These are phyloP conservation scores for Didymosphaeria variabile DNA, from an alignment of 2,329 filamentous ascomycete species.

Conservation along the genomic window DNA sequence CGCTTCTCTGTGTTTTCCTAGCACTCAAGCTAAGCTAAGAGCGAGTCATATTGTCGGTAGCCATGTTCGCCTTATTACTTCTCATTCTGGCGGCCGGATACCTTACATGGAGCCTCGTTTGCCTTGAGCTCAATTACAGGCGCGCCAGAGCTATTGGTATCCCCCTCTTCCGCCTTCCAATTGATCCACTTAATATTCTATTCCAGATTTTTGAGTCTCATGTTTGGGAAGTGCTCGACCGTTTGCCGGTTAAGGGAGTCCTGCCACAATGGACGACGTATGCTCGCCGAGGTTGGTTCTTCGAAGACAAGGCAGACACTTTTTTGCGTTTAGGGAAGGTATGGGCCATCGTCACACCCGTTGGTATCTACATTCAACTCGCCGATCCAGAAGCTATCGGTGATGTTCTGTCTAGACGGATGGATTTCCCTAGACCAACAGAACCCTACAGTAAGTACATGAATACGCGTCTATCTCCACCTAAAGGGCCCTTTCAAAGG, in stretches of 20 bases:
- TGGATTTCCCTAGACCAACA: slow-evolving; percentile 25
- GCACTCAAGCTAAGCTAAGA: too few relatives aligned
- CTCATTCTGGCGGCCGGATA: too few relatives aligned
- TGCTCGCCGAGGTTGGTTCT: slow-evolving; percentile 29
- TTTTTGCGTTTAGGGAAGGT: slow-evolving; percentile 25
- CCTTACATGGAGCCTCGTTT: slow-evolving; percentile 18
- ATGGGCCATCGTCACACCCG: slow-evolving; percentile 24
- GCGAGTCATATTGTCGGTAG: too few relatives aligned
- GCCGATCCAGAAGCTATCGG: slow-evolving; percentile 25
- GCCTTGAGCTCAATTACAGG: slow-evolving; percentile 13
- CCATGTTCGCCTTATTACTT: too few relatives aligned
- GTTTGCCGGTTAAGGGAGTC: slow-evolving; percentile 5
- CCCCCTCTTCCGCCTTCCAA: slow-evolving; percentile 21
- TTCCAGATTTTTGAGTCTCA: slow-evolving; percentile 26
- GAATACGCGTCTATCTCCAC: too few relatives aligned
- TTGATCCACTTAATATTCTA: slow-evolving; percentile 22
- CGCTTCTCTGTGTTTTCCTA: too few relatives aligned
- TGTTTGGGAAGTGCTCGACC: slow-evolving; percentile 19
- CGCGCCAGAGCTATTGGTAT: slow-evolving; percentile 23
- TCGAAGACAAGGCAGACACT: slow-evolving; percentile 23
- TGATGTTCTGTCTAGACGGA: slow-evolving; percentile 20
- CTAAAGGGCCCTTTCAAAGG: too few relatives aligned
- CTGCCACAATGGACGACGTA: slow-evolving; percentile 21
- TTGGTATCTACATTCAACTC: slow-evolving; percentile 22
- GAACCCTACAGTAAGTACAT: slow-evolving; percentile 26